Percentiles rank a stretch among this genome's conserved stretches.
Evolutionary conservation across 139 green algal genomes (phyloP).

Genomic region (Haematococcus sp.): DNA sequence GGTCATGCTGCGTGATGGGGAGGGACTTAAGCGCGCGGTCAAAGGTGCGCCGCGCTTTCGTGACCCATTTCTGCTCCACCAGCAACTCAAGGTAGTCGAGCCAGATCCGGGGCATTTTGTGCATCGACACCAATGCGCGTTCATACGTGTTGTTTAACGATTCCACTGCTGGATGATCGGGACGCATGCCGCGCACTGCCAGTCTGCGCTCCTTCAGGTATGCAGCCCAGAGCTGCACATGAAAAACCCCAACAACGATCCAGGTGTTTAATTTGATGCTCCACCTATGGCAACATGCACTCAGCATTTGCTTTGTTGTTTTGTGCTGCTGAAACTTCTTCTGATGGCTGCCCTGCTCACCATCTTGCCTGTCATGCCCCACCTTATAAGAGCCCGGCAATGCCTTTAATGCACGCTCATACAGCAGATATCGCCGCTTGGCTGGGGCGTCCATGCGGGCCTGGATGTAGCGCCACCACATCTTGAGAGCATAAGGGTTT

Average conservation of each 20-base stretch:
- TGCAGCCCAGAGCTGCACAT: constrained; percentile 78
- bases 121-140: constrained; percentile 93
- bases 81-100: constrained; percentile 89
- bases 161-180: constrained; percentile 54
- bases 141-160: constrained; percentile 92
- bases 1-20: constrained; percentile 96
- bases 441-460: constrained; percentile 67
- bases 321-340: too few species aligned
- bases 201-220: constrained; percentile 83
- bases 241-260: not conserved
- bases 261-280: too few species aligned
- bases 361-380: not conserved
- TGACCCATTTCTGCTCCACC: constrained; percentile 68
- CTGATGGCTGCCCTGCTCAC: too few species aligned
- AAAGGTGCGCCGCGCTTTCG: constrained; percentile 76
- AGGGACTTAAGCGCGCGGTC: constrained; percentile 89
- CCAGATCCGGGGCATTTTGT: constrained; percentile 94
- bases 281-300: too few species aligned
- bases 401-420: constrained; percentile 83
- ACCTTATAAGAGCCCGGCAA: constrained; percentile 96
- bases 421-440: constrained; percentile 82
- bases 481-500: constrained; percentile 88
- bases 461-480: constrained; percentile 91
- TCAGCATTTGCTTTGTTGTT: too few species aligned
- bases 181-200: constrained; percentile 62